phyloP scores from a whole-genome alignment of 2,329 filamentous ascomycete genomes.

The Aspergillus quadricinctus region DNA sequence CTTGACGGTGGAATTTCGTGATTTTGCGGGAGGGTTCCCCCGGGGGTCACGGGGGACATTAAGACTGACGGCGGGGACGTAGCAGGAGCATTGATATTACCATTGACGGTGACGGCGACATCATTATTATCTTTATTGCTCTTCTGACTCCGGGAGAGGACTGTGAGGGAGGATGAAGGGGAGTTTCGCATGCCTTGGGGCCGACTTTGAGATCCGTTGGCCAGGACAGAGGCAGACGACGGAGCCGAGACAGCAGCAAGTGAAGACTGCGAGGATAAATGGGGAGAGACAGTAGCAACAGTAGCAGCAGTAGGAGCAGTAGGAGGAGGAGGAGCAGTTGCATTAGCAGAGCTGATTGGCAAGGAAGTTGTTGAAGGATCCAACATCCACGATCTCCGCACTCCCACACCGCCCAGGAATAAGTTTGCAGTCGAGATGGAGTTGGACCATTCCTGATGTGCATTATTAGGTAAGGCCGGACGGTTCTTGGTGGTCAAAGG shows the following conservation, averaged over 20 bases:
- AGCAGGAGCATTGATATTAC: background rate
- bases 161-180: slow-evolving; percentile 4
- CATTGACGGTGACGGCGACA: background rate
- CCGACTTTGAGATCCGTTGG: background rate
- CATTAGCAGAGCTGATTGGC: background rate
- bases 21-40: slow-evolving; percentile 6
- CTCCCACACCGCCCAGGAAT: slow-evolving; percentile 32
- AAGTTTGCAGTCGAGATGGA: slow-evolving; percentile 38
- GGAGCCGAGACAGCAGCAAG: background rate
- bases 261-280: background rate
- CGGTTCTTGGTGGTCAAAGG: slow-evolving; percentile 10
- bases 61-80: slow-evolving; percentile 9
- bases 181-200: slow-evolving; percentile 12
- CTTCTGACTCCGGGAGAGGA: background rate
- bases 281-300: background rate
- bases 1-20: background rate
- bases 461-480: slow-evolving; percentile 8
- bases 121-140: background rate
- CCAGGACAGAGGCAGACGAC: slow-evolving; percentile 1
- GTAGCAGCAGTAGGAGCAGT: background rate
- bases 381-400: slow-evolving; percentile 39
- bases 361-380: background rate
- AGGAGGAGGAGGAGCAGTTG: background rate
- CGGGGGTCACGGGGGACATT: slow-evolving; percentile 20
- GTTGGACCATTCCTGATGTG: slow-evolving; percentile 29